These are phyloP conservation scores for Xylaria sp. DNA, from an alignment of 2,329 filamentous ascomycete genomes.

Conservation along the genomic window DNA sequence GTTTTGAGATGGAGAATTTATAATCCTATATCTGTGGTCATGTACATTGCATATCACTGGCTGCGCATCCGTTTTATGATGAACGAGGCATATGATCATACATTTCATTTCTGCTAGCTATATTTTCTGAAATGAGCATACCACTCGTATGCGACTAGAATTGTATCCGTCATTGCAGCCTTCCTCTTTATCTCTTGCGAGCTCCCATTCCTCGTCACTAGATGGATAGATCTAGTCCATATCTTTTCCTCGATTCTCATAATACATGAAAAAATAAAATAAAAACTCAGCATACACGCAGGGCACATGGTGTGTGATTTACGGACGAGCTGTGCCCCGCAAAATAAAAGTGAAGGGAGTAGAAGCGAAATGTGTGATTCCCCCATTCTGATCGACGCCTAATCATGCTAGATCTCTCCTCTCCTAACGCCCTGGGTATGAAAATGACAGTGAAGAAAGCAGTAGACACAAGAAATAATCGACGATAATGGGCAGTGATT, in stretches of 20 bases:
- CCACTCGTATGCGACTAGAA: constrained; percentile 1
- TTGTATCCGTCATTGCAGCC: constrained; percentile 1
- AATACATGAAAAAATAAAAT: constrained; percentile 17
- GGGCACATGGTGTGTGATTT: neutral
- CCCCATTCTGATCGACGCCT: constrained; percentile 38
- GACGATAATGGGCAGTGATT: constrained; percentile 23
- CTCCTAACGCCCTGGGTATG: constrained; percentile 31
- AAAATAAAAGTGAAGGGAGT: constrained; percentile 18
- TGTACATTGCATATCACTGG: neutral
- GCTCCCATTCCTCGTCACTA: constrained; percentile 21
- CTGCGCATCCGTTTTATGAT: neutral
- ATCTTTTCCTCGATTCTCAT: constrained; percentile 15
- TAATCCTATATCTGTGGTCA: neutral
- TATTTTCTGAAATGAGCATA: constrained; percentile 4
- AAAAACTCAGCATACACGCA: constrained; percentile 16
- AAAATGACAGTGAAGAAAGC: constrained; percentile 22
- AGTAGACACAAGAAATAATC: constrained; percentile 15
- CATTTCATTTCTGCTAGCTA: constrained; percentile 9
- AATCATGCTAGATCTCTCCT: constrained; percentile 35
- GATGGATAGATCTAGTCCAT: constrained; percentile 16
- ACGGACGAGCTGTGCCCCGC: constrained; percentile 5
- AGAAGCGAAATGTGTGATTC: constrained; percentile 26
- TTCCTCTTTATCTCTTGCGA: constrained; percentile 15
- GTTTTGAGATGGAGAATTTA: neutral
- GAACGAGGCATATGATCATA: neutral